These are phyloP conservation scores for Parasitella parasitica DNA, from an alignment of 371 early-diverging fungal genomes.

Conservation along the genomic window DNA sequence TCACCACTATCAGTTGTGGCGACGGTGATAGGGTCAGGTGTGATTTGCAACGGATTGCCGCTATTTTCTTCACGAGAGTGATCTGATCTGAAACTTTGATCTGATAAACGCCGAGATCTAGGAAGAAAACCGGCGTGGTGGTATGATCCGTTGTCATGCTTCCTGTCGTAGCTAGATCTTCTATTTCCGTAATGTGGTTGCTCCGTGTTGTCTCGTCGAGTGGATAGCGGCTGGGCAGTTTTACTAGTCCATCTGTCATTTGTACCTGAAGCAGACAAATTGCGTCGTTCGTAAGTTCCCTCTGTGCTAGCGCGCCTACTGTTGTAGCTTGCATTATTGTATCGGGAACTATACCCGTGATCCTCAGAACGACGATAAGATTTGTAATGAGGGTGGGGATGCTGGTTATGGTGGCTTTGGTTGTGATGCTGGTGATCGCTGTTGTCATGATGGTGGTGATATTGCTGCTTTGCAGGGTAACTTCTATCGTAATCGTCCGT, in stretches of 20 bases:
- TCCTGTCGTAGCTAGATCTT: conserved; percentile 15
- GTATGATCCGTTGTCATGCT: background rate
- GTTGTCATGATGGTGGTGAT: conserved; percentile 12
- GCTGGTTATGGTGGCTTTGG: background rate
- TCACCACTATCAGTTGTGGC: conserved; percentile 10
- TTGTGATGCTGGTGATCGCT: background rate
- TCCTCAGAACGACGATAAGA: conserved; percentile 15
- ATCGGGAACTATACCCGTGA: conserved; percentile 16
- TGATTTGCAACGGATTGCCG: conserved; percentile 9
- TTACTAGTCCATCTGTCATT: background rate
- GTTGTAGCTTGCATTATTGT: conserved; percentile 3
- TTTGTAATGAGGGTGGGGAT: background rate
- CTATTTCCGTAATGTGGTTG: background rate
- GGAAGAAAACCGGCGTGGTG: conserved; percentile 22
- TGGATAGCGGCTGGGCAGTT: background rate
- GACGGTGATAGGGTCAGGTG: background rate
- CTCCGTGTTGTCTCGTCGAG: conserved; percentile 11
- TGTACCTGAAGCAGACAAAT: background rate
- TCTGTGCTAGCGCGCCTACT: conserved; percentile 7
- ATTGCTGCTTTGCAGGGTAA: conserved; percentile 29
- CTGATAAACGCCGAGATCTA: conserved; percentile 34
- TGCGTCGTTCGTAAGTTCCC: conserved; percentile 1
- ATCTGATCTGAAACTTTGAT: conserved; percentile 31
- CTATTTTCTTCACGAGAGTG: conserved; percentile 18
- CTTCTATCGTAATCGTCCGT: conserved; percentile 52